A percentile compares a stretch with the other conserved stretches of the same genome.
These are phyloP conservation scores for Ramularia endophylla DNA, from an alignment of 2,329 filamentous ascomycete species.

Conservation along the genomic window DNA sequence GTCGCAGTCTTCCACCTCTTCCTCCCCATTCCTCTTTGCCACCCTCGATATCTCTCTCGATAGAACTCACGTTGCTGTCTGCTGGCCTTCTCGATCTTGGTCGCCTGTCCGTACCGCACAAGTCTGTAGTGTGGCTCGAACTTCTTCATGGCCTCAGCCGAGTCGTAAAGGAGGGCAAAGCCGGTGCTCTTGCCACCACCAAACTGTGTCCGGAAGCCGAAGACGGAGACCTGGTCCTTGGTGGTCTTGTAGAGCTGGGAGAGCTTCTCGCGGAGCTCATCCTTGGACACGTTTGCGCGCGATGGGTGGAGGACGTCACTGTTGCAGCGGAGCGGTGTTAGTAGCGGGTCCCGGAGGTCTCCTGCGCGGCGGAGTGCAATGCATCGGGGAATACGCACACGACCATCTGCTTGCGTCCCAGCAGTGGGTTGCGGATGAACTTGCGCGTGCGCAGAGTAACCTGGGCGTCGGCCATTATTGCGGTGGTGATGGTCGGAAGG, in stretches of 20 bases:
- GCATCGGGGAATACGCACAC: conserved; percentile 53
- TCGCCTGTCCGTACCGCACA: conserved; percentile 84
- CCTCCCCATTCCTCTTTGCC: conserved; percentile 27
- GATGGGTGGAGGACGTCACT: conserved; percentile 99
- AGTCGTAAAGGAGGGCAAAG: conserved; percentile 99
- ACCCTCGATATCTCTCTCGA: conserved; percentile 1
- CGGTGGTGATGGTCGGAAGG: conserved; percentile 10
- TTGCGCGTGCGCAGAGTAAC: conserved; percentile 80
- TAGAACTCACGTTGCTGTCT: conserved; percentile 93
- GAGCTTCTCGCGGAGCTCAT: conserved; percentile 94
- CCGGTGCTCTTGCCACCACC: conserved; percentile 99
- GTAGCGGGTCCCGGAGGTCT: conserved; percentile 7
- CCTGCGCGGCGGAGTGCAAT: neutral
- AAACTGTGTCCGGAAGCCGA: conserved; percentile 97
- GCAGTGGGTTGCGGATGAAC: conserved; percentile 99
- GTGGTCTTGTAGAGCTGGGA: conserved; percentile 94
- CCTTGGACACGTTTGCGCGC: conserved; percentile 98
- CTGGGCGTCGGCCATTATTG: conserved; percentile 76
- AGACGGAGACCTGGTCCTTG: conserved; percentile 97
- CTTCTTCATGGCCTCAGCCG: conserved; percentile 97
- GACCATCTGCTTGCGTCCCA: conserved; percentile 99
- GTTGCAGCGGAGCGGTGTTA: conserved; percentile 24
- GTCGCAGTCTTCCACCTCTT: neutral
- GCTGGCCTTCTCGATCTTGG: conserved; percentile 94
- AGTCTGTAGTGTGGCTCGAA: conserved; percentile 99